Evolutionary conservation across 768 basidiomycete genomes (phyloP).

Genomic region (Leccinum imitatum): DNA sequence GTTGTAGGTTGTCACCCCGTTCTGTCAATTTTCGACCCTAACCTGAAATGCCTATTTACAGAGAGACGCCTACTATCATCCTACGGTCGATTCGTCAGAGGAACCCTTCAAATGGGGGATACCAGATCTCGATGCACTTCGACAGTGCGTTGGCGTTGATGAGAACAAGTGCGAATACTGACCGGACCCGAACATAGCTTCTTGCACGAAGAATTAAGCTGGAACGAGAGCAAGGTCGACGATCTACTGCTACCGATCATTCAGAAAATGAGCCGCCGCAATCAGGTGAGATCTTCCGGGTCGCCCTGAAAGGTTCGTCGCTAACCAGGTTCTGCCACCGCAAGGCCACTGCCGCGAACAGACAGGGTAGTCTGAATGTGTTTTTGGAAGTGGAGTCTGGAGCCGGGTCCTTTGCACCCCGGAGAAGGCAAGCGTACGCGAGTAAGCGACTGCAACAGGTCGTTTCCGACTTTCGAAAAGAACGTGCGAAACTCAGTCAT

Average conservation of each 20-base stretch:
- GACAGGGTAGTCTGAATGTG: constrained; percentile 71
- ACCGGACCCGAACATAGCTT: constrained; percentile 45
- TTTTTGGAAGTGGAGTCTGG: constrained; percentile 75
- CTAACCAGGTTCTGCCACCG: constrained; percentile 2
- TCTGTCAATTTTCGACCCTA: constrained; percentile 4
- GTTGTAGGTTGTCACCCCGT: constrained; percentile 57
- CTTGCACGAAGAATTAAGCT: constrained; percentile 74
- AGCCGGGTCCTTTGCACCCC: constrained; percentile 69
- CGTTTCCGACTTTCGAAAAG: constrained; percentile 74
- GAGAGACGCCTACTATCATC: constrained; percentile 93
- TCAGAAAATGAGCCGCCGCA: constrained; percentile 80
- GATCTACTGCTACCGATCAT: constrained; percentile 91
- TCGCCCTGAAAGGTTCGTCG: neutral
- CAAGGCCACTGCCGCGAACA: constrained; percentile 64
- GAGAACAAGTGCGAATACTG: constrained; percentile 10
- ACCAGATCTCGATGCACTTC: constrained; percentile 92
- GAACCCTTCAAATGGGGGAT: constrained; percentile 97
- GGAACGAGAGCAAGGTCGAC: constrained; percentile 82
- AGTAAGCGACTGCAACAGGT: constrained; percentile 88
- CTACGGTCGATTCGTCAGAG: constrained; percentile 85
- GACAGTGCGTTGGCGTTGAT: constrained; percentile 53
- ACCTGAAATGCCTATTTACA: constrained; percentile 31
- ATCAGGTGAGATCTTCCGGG: constrained; percentile 49
- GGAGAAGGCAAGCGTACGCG: constrained; percentile 76
- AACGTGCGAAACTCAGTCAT: constrained; percentile 26